These are phyloP conservation scores for Epichloe scottii DNA, from an alignment of 2,329 filamentous ascomycete genomes.

Conservation along the genomic window DNA sequence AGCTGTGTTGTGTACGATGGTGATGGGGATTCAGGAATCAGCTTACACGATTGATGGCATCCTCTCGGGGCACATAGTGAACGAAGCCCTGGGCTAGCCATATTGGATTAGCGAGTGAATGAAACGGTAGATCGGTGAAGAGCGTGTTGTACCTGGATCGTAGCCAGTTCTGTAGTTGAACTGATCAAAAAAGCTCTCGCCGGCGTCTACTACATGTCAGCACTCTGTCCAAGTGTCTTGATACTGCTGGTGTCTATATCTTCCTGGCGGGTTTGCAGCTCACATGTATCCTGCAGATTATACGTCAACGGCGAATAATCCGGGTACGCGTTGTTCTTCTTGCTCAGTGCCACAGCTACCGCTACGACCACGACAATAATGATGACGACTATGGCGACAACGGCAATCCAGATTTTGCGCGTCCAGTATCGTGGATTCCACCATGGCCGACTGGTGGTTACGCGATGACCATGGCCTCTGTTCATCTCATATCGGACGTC, in stretches of 20 bases:
- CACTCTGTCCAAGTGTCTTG: not conserved
- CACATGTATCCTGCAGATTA: conserved; percentile 35
- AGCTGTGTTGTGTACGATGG: not conserved
- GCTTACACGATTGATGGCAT: conserved; percentile 30
- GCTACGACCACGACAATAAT: conserved; percentile 35
- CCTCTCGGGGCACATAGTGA: conserved; percentile 35
- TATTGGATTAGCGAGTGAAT: not conserved
- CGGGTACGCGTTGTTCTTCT: conserved; percentile 30
- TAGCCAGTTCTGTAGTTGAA: conserved; percentile 40
- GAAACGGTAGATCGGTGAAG: not conserved
- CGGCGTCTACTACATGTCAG: conserved; percentile 26
- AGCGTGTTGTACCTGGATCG: conserved; percentile 29
- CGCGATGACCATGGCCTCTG: conserved; percentile 11
- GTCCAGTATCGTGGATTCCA: conserved; percentile 42
- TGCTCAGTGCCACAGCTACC: conserved; percentile 28
- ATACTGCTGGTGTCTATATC: not conserved
- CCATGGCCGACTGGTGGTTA: conserved; percentile 18
- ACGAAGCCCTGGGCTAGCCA: conserved; percentile 33
- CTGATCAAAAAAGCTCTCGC: conserved; percentile 39
- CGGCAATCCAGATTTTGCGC: conserved; percentile 35
- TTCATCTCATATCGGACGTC: conserved; percentile 14
- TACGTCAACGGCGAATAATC: conserved; percentile 36
- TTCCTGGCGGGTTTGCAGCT: conserved; percentile 10
- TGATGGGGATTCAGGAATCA: not conserved
- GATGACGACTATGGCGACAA: conserved; percentile 26